These are phyloP conservation scores for Orbilia javanica DNA, from an alignment of 2,329 filamentous ascomycete species.

Conservation along the genomic window DNA sequence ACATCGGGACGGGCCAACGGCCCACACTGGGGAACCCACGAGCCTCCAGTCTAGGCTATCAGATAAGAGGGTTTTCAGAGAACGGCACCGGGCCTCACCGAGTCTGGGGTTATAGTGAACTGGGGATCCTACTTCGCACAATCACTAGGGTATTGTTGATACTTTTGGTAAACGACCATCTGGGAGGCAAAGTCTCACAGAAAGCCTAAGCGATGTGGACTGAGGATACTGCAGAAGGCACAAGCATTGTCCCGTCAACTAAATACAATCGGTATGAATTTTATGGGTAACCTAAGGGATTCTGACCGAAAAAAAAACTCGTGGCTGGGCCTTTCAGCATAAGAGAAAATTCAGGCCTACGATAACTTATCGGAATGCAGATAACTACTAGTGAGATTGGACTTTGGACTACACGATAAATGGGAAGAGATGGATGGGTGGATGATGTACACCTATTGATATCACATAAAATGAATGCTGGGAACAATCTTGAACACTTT, in stretches of 20 bases:
- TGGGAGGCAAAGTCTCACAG: not conserved
- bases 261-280: not conserved
- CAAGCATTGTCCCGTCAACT: not conserved
- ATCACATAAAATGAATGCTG: too few relatives aligned
- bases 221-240: not conserved
- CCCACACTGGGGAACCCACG: not conserved
- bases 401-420: too few relatives aligned
- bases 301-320: too few relatives aligned
- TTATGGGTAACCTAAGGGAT: not conserved
- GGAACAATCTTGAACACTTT: too few relatives aligned
- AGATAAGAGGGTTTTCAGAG: not conserved
- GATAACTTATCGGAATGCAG: too few relatives aligned
- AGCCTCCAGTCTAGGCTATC: not conserved
- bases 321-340: too few relatives aligned
- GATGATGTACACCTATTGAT: too few relatives aligned
- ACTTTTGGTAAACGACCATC: not conserved
- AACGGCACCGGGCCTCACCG: not conserved
- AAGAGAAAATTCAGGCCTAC: too few relatives aligned
- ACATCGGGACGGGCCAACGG: not conserved
- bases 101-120: not conserved
- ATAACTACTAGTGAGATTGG: too few relatives aligned
- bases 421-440: too few relatives aligned
- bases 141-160: not conserved
- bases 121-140: not conserved
- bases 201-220: not conserved